Percentiles rank a stretch among this genome's conserved stretches.
Conservation (phyloP, 140 eudicot species). For the Anethum foeniculum region DNA sequence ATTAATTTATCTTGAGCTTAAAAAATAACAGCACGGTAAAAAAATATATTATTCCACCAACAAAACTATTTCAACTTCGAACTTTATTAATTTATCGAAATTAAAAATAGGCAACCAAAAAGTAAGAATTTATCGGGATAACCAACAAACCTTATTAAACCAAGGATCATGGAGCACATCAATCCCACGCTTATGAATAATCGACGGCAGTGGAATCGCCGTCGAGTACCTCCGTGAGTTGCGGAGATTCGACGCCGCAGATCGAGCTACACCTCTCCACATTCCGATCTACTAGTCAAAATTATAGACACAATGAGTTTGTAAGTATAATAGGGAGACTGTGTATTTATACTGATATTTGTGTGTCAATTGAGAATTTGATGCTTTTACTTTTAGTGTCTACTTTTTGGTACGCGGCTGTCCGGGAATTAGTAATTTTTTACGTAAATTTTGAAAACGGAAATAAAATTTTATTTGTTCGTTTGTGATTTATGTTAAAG, state of each 20-base stretch:
- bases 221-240: conserved; percentile 37
- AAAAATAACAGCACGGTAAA: background rate
- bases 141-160: conserved; percentile 83
- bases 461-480: no score
- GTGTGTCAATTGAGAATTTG: no score
- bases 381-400: no score
- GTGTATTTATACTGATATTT: no score
- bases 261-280: conserved; percentile 59
- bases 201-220: conserved; percentile 72
- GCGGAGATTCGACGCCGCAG: conserved; percentile 50
- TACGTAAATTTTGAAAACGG: no score
- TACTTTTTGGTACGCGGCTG: no score
- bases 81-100: background rate
- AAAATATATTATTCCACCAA: background rate
- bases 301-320: no score
- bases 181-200: conserved; percentile 92
- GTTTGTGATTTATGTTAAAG: no score
- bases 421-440: no score
- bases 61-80: no score
- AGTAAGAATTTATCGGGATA: background rate
- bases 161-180: conserved; percentile 99
- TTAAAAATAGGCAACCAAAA: background rate
- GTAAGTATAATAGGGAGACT: no score
- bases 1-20: background rate
- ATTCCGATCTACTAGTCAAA: conserved; percentile 12